A percentile compares a stretch with the other conserved stretches of the same genome.
These are phyloP conservation scores for Solanum hybrid DNA, from an alignment of 305 asterid species.

Conservation along the genomic window DNA sequence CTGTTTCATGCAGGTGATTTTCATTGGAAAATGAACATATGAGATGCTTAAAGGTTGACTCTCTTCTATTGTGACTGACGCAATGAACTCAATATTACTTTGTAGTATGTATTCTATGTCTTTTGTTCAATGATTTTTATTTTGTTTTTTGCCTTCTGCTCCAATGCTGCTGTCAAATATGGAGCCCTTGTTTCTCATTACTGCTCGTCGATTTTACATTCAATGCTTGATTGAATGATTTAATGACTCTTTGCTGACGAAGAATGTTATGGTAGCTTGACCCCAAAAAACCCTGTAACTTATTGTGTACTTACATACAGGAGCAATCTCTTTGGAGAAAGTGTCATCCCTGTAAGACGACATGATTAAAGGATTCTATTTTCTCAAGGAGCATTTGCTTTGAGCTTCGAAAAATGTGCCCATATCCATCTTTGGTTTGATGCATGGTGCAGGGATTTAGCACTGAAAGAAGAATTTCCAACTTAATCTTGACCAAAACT, in stretches of 20 bases:
- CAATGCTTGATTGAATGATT: not conserved
- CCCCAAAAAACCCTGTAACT: not conserved
- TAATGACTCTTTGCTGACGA: not conserved
- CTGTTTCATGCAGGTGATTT: slow-evolving; percentile 1
- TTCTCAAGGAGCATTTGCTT: not conserved
- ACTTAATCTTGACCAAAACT: not conserved
- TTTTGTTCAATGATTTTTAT: not conserved
- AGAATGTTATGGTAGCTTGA: not conserved
- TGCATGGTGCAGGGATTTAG: not conserved
- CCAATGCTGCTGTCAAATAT: not conserved
- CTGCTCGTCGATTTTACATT: not conserved
- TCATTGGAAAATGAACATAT: not conserved
- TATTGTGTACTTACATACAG: not conserved
- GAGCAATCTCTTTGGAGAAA: not conserved
- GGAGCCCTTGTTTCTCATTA: not conserved
- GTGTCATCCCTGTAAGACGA: not conserved
- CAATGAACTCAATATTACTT: not conserved
- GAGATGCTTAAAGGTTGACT: not conserved
- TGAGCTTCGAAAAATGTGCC: not conserved
- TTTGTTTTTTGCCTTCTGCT: not conserved
- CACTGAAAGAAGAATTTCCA: not conserved
- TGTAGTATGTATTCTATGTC: not conserved
- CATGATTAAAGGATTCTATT: not conserved
- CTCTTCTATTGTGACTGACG: not conserved
- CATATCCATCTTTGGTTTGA: not conserved